Base-by-base conservation (phyloP, 257 asterid species). In the Forsythia viridissima region DNA sequence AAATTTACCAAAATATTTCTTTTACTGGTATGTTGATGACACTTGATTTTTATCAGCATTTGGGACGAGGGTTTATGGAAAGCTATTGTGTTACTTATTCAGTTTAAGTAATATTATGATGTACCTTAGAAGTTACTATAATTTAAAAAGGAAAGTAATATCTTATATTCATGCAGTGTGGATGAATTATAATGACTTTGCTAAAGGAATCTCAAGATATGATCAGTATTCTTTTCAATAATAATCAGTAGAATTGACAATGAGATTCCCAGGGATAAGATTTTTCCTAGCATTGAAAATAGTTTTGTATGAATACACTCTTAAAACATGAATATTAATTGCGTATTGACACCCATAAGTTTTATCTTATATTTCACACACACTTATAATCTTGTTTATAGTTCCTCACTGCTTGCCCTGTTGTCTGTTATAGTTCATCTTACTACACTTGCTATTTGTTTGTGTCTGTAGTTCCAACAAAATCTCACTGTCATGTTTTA, bases 401-500 rank as follows among this genome's bases (percentile, higher is more conserved):
- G 59, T 13, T 48, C 41, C 34, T 38, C 39, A 67, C 73, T 63
- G 30, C 9, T 15, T 66, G 66, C 5, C 30, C 44, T 66, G 76
- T 41, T 48, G 4, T 72, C 42, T 48, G 67, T 46, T 72, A 30
- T 24, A 48, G 21, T 37, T 46, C 21, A 5, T 55, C 24, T 18
- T 55, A 55, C 30, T 55, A 57, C 13, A 48, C 41, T 37, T 4
- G 24, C 11, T 16, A 5, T 51, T 51, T 61, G 24, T 39, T 40
- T 48, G n/a, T 51, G 71, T 70, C 40, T 41, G 37, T 9, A 51
- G 39, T 68, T 20, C 55, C 36, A 15, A 46, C 46, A 39, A 46
- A 16, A 43, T 76, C 66, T 65, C 44, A 55, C 52, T 76, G 65
- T 61, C 38, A 44, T 43, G 73, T 65, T 69, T 40, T 65, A 36